Evolutionary conservation across 1,284 basidiomycete genomes (phyloP), one percentile per base, ranked within the genome.

Genomic region (Apiotrichum montevideense): DNA sequence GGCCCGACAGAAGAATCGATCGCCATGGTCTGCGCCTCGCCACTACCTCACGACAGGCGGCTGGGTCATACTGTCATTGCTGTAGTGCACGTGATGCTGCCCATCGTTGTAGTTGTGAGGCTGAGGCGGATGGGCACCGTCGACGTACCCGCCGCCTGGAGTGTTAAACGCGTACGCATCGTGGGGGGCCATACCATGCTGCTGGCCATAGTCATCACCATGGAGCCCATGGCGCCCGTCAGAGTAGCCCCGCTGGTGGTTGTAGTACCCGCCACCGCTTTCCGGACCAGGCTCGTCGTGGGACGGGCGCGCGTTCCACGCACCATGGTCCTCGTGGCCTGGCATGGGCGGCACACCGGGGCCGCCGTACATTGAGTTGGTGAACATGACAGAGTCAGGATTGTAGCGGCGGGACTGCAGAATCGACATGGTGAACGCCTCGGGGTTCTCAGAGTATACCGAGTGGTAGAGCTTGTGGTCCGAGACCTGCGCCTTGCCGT

Each of bases 401-500:
- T 86, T 64, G 86, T 86, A 73, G 84, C 84, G 66, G 77, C 81
- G 62, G 79, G 82, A 67, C 46, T 85, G 78, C 44, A 75, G 67
- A 51, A 84, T 80, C 62, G 80, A 81, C 52, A 82, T 80, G 14
- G 85, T 79, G 67, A 87, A 85, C 50, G 78, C 79, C 53, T 80
- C 77, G 7, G 75, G 73, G 46, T 77, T 79, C 54, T 75, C 70
- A 21, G 74, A 76, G 74, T 85, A 85, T 57, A 90, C 80, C 32
- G 84, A 83, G 69, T 87, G 84, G 73, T 90, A 93, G 66, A 87
- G 85, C 62, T 83, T 83, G 73, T 91, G 89, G 70, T 91, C 90
- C 35, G 79, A 80, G 37, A 85, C 84, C 73, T 94, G 90, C 21
- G 83, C 82, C 14, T 80, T 78, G 9, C 85, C 83, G 74, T 93